A percentile compares a stretch with the other conserved stretches of the same genome.
Conservation (phyloP, 1,284 basidiomycete species). For the Hypsizygus ulmarius region DNA sequence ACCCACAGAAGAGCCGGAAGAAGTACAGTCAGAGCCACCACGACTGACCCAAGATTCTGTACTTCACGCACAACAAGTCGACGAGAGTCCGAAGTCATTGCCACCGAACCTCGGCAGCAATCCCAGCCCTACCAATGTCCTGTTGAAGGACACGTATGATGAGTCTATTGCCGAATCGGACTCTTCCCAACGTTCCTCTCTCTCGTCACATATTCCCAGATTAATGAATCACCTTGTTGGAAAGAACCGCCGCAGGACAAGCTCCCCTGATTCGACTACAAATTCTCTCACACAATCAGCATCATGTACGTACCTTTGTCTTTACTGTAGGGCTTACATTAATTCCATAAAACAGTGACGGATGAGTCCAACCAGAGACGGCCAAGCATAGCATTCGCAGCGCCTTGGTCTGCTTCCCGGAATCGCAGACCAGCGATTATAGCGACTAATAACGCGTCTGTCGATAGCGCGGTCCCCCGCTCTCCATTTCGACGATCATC, state of each 20-base stretch:
- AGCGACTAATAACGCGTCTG: background rate
- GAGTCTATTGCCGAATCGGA: conserved; percentile 26
- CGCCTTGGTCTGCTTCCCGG: conserved; percentile 23
- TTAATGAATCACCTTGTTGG: conserved; percentile 15
- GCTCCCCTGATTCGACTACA: conserved; percentile 4
- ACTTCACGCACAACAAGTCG: conserved; percentile 11
- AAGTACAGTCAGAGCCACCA: conserved; percentile 14
- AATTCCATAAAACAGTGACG: conserved; percentile 2
- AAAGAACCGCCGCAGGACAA: conserved; percentile 13
- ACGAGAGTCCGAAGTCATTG: conserved; percentile 4
- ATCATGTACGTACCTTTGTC: conserved; percentile 4
- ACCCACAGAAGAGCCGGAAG: conserved; percentile 16
- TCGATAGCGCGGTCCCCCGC: background rate
- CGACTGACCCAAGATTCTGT: too few relatives aligned
- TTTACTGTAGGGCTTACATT: background rate
- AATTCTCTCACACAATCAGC: background rate
- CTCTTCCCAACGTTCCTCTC: conserved; percentile 22
- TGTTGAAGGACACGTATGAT: conserved; percentile 15
- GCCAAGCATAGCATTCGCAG: conserved; percentile 23
- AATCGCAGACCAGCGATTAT: conserved; percentile 20
- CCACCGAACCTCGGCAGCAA: conserved; percentile 13
- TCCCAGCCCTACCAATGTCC: conserved; percentile 1
- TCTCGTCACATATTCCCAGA: conserved; percentile 18
- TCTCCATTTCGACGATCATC: conserved; percentile 13
- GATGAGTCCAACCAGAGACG: conserved; percentile 19